phyloP scores from a whole-genome alignment of 1,284 basidiomycete species.

The Ustilago crameri region DNA sequence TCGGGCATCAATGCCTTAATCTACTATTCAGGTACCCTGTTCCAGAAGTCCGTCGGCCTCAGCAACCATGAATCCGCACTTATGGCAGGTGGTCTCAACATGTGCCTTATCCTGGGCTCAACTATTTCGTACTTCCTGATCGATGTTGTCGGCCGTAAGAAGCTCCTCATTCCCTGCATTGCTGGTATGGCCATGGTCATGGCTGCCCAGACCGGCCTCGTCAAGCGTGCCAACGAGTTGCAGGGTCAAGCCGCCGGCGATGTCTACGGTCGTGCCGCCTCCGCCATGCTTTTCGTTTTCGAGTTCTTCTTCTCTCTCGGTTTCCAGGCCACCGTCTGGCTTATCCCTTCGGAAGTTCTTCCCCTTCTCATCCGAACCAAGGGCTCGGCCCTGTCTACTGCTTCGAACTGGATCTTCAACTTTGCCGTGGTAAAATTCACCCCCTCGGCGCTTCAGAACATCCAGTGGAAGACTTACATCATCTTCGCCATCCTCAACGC shows the following conservation, averaged over 20 bases:
- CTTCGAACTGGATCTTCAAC: slow-evolving; percentile 66
- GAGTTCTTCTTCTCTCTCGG: slow-evolving; percentile 78
- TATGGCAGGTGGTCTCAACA: slow-evolving; percentile 77
- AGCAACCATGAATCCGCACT: slow-evolving; percentile 75
- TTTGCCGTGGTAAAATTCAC: slow-evolving; percentile 74
- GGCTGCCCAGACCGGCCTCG: slow-evolving; percentile 72
- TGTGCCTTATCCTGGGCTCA: slow-evolving; percentile 77
- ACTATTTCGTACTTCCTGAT: slow-evolving; percentile 74
- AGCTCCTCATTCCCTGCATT: slow-evolving; percentile 78
- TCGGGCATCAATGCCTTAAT: slow-evolving; percentile 77
- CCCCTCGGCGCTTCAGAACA: slow-evolving; percentile 73
- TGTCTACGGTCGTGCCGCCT: slow-evolving; percentile 71
- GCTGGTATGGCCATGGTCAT: slow-evolving; percentile 76
- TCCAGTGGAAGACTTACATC: slow-evolving; percentile 66
- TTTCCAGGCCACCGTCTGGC: slow-evolving; percentile 77
- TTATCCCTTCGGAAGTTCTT: slow-evolving; percentile 68
- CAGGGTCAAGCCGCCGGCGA: slow-evolving; percentile 64
- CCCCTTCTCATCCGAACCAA: slow-evolving; percentile 68
- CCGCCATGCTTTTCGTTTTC: slow-evolving; percentile 75
- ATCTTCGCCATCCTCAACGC: slow-evolving; percentile 67
- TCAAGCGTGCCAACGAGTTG: slow-evolving; percentile 70
- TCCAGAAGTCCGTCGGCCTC: slow-evolving; percentile 69
- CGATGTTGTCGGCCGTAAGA: slow-evolving; percentile 73
- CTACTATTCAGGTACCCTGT: slow-evolving; percentile 70
- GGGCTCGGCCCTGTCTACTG: slow-evolving; percentile 67